phyloP scores from a whole-genome alignment of 2,329 filamentous ascomycete species.

The Diaporthe sp. region DNA sequence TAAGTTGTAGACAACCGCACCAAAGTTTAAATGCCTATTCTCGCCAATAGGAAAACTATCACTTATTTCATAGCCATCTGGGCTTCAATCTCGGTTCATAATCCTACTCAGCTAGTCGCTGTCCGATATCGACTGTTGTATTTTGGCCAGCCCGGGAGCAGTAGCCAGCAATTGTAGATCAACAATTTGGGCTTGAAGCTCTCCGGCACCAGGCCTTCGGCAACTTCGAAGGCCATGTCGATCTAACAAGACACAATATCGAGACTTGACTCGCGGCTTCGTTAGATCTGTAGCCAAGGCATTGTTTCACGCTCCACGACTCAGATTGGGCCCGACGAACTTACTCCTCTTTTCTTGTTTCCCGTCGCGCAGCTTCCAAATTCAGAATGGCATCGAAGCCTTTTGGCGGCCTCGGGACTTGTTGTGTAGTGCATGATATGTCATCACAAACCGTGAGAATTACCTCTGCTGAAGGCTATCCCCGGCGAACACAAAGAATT shows the following conservation, averaged over 20 bases:
- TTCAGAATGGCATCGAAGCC: background rate
- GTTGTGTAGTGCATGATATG: too few species aligned
- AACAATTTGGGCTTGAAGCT: background rate
- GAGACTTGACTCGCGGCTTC: conserved; percentile 5
- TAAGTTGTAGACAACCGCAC: background rate
- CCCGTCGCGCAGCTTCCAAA: background rate
- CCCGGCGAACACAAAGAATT: too few species aligned
- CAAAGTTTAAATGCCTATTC: too few species aligned
- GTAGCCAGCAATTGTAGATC: background rate
- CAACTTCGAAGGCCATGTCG: background rate
- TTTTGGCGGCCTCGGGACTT: too few species aligned
- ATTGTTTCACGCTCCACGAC: conserved; percentile 4
- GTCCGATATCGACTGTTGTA: background rate
- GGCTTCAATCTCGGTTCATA: too few species aligned
- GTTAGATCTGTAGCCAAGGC: conserved; percentile 9
- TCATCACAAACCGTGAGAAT: background rate
- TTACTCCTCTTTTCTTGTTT: background rate
- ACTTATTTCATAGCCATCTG: background rate
- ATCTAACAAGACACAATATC: conserved; percentile 6
- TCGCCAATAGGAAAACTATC: accelerated
- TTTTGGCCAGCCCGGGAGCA: background rate
- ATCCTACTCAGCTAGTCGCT: background rate
- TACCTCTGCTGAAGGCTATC: background rate
- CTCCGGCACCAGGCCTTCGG: background rate
- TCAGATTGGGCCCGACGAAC: background rate